These are phyloP conservation scores for Shiraia sp. DNA, from an alignment of 2,329 filamentous ascomycete genomes.

Conservation along the genomic window DNA sequence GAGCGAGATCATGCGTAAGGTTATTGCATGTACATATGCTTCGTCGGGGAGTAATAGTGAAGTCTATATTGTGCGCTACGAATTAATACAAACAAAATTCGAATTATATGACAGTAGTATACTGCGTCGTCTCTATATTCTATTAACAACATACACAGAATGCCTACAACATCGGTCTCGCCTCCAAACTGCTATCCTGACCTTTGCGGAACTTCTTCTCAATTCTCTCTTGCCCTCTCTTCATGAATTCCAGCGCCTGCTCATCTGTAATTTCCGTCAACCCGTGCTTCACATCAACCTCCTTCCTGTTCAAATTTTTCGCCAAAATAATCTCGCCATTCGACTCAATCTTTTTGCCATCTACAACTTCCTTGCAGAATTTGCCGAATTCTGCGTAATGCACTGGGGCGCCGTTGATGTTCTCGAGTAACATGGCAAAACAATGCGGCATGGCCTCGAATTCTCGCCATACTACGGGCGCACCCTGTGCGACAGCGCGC, in stretches of 20 bases:
- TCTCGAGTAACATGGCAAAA: slow-evolving; percentile 55
- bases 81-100: too few relatives aligned
- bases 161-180: slow-evolving; percentile 25
- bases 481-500: slow-evolving; percentile 60
- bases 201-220: slow-evolving; percentile 23
- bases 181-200: slow-evolving; percentile 17
- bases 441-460: slow-evolving; percentile 83
- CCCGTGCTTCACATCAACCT: slow-evolving; percentile 26
- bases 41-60: too few relatives aligned
- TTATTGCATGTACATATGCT: too few relatives aligned
- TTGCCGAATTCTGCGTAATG: slow-evolving; percentile 44
- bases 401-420: slow-evolving; percentile 26
- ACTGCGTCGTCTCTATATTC: not conserved
- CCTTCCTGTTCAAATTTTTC: slow-evolving; percentile 32
- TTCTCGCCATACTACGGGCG: slow-evolving; percentile 67
- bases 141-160: not conserved
- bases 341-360: slow-evolving; percentile 20
- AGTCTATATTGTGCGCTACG: too few relatives aligned
- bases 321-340: slow-evolving; percentile 32
- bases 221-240: slow-evolving; percentile 25
- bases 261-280: slow-evolving; percentile 38
- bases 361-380: slow-evolving; percentile 38
- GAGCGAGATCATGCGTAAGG: too few relatives aligned
- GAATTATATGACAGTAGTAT: too few relatives aligned
- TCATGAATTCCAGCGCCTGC: slow-evolving; percentile 36